Evolutionary conservation across 1,284 basidiomycete species (phyloP).

Genomic region (Irpex rosettiformis): DNA sequence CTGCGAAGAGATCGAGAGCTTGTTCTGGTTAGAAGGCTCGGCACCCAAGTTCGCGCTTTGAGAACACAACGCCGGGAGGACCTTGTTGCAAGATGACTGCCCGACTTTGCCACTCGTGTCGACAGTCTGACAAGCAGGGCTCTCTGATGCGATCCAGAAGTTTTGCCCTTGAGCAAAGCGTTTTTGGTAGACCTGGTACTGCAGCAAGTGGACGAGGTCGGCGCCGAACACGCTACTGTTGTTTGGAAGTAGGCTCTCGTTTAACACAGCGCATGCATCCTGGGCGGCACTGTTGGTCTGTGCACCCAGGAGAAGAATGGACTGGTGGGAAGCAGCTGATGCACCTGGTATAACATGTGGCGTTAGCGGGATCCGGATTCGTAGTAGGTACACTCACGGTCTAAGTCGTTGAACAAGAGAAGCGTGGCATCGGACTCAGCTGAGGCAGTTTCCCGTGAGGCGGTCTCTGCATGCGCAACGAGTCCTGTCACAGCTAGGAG

Average conservation of each 20-base stretch:
- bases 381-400: conserved; percentile 16
- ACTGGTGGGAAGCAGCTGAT: conserved; percentile 20
- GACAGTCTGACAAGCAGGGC: conserved; percentile 22
- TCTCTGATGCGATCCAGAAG: conserved; percentile 27
- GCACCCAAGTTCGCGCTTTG: conserved; percentile 24
- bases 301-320: conserved; percentile 22
- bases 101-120: conserved; percentile 21
- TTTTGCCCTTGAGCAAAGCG: conserved; percentile 19
- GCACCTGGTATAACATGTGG: neutral
- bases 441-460: neutral
- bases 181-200: conserved; percentile 24
- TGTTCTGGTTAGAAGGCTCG: conserved; percentile 17
- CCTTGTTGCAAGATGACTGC: conserved; percentile 18
- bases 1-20: conserved; percentile 21
- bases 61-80: conserved; percentile 27
- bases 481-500: neutral
- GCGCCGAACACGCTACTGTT: conserved; percentile 24
- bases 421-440: conserved; percentile 14
- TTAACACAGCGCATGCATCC: conserved; percentile 20
- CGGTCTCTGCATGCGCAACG: neutral
- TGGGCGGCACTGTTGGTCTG: conserved; percentile 18
- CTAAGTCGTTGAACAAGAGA: conserved; percentile 28
- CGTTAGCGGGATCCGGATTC: neutral
- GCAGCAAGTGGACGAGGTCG: conserved; percentile 24
- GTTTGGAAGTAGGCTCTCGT: conserved; percentile 25